Base-by-base conservation (phyloP, 2,329 filamentous ascomycete species). In the Aspergillus fijiensis region DNA sequence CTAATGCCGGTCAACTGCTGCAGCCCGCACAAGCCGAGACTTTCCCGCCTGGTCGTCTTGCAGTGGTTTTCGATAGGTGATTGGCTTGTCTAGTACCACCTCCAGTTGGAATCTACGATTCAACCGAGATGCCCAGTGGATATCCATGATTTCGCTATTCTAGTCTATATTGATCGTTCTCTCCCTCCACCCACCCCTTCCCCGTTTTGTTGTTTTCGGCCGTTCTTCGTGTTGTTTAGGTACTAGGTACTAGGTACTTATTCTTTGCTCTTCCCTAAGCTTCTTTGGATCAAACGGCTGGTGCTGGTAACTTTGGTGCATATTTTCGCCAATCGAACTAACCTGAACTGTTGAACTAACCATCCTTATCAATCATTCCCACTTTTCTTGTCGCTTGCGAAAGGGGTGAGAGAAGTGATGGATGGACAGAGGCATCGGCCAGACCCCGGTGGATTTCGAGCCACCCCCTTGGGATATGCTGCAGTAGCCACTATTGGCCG, bases 31-130 rank as follows among this genome's bases (percentile, higher is more conserved):
- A 19, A 29, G 35, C 60, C 60, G 59, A 16, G 25, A 48, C 49
- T 60, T 62, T 39, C 58, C 58, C 49, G 39, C 51, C 55, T 49
- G 60, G 60, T 58, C 60, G 11, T 47, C 58, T 52, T 60, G 60
- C 60, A 60, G 54, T 33, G 50, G n/a, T 23, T 49, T 39, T 42
- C 42, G 16, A 7, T 4, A 3, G 2, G 5, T 45, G 14, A 19
- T 45, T 45, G 39, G 39, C 16, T 45, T n/a, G 39, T 45, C 39
- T 45, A 45, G 39, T n/a, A 45, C 39, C 33, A 53, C 31, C 51
- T 48, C 49, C 49, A 29, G 14, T 11, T 47, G 51, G 33, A 54
- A 45, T 45, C 39, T 45, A 45, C 39, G 39, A 45, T 45, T 45
- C 39, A 45, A 19, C 5, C 39, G 39, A 45, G n/a, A 45, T 19